Percentiles rank a stretch among this genome's conserved stretches.
Conservation (phyloP, 345 rosid species). For the Camelina laxa region DNA sequence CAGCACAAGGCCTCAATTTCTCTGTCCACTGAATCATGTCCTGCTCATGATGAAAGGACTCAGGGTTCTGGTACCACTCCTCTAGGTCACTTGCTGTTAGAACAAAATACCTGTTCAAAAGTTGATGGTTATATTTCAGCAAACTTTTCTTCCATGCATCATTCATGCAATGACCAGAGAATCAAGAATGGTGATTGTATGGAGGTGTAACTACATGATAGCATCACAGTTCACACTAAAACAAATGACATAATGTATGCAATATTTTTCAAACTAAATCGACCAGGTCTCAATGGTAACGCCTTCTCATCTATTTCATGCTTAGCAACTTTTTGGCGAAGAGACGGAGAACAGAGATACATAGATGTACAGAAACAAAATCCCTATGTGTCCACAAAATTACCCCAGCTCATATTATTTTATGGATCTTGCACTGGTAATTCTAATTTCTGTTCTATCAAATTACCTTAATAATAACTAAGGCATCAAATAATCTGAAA, state of each 20-base stretch:
- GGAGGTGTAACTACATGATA: conserved; percentile 26
- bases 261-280: conserved; percentile 22
- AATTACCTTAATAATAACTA: conserved; percentile 20
- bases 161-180: conserved; percentile 8
- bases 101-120: conserved; percentile 84
- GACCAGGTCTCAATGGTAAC: conserved; percentile 9
- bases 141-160: conserved; percentile 28
- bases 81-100: conserved; percentile 84
- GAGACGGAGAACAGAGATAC: conserved; percentile 31
- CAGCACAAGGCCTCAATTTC: conserved; percentile 96
- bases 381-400: conserved; percentile 8
- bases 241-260: conserved; percentile 25
- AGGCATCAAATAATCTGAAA: conserved; percentile 9
- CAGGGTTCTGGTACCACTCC: conserved; percentile 91
- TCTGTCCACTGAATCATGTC: conserved; percentile 99
- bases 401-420: conserved; percentile 12
- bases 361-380: conserved; percentile 21
- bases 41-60: conserved; percentile 98
- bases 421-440: conserved; percentile 10
- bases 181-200: conserved; percentile 4
- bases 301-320: conserved; percentile 18
- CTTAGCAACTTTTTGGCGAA: neutral
- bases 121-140: conserved; percentile 40
- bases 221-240: conserved; percentile 32
- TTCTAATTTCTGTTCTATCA: neutral